Conservation (phyloP, 1,284 basidiomycete genomes). For the Ganoderma boninense region DNA sequence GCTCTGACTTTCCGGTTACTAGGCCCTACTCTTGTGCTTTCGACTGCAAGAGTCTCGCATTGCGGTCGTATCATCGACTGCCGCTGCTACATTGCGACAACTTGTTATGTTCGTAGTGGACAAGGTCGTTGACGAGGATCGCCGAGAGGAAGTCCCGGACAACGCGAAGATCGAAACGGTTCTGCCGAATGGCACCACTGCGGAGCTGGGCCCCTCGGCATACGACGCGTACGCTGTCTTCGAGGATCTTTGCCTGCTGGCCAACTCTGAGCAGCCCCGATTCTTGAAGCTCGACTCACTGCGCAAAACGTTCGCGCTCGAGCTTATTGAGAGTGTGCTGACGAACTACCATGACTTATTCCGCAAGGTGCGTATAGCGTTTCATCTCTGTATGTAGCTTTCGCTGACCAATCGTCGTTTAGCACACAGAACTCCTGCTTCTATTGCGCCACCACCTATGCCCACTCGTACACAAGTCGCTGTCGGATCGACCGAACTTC, state of each 20-base stretch:
- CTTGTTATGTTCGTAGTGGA: constrained; percentile 98
- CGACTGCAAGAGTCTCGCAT: constrained; percentile 95
- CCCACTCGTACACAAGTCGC: constrained; percentile 85
- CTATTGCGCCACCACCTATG: constrained; percentile 90
- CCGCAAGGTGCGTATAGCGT: constrained; percentile 64
- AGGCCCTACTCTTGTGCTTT: constrained; percentile 94
- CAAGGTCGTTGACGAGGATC: constrained; percentile 88
- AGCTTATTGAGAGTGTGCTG: constrained; percentile 95
- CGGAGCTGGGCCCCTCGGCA: constrained; percentile 79
- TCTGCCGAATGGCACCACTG: constrained; percentile 71
- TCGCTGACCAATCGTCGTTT: not conserved
- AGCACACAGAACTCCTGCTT: constrained; percentile 87
- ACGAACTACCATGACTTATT: constrained; percentile 94
- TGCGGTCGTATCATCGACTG: constrained; percentile 96
- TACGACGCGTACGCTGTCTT: constrained; percentile 90
- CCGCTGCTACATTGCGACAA: constrained; percentile 95
- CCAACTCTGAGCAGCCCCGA: constrained; percentile 83
- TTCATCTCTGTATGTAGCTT: not conserved
- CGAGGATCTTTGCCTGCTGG: constrained; percentile 89
- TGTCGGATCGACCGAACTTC: constrained; percentile 88
- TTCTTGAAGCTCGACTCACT: constrained; percentile 89
- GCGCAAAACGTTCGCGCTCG: constrained; percentile 93
- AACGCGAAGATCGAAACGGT: constrained; percentile 51
- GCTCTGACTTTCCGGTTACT: constrained; percentile 16
- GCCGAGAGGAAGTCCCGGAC: constrained; percentile 48